These are phyloP conservation scores for Crataegus laevigata DNA, from an alignment of 306 rosid species.

Conservation along the genomic window DNA sequence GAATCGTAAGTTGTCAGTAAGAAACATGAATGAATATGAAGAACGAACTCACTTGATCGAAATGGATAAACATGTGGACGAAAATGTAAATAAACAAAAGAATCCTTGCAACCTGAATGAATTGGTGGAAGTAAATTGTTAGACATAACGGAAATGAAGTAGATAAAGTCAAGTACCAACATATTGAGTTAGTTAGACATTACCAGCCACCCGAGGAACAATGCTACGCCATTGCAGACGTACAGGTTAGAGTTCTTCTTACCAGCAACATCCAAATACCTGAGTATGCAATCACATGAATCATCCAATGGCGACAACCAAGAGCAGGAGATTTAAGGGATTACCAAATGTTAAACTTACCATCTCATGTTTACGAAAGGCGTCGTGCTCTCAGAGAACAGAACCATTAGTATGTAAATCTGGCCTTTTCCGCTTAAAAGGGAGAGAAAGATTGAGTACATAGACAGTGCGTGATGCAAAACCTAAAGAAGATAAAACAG, in stretches of 20 bases:
- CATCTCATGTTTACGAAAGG: slow-evolving; percentile 91
- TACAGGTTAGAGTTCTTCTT: slow-evolving; percentile 59
- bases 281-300: slow-evolving; percentile 25
- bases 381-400: slow-evolving; percentile 82
- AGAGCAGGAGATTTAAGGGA: slow-evolving; percentile 6
- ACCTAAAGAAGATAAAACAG: slow-evolving; percentile 36
- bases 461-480: slow-evolving; percentile 75
- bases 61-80: slow-evolving; percentile 61
- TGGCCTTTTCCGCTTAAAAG: slow-evolving; percentile 75
- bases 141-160: not conserved
- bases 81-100: slow-evolving; percentile 66
- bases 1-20: not conserved
- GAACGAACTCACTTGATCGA: slow-evolving; percentile 57
- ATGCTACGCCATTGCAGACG: slow-evolving; percentile 59
- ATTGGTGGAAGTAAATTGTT: not conserved
- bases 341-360: slow-evolving; percentile 30
- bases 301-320: slow-evolving; percentile 16
- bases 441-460: slow-evolving; percentile 65
- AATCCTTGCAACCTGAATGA: slow-evolving; percentile 72
- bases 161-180: not conserved
- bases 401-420: slow-evolving; percentile 83
- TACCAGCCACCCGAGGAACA: slow-evolving; percentile 99
- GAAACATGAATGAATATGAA: not conserved
- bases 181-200: slow-evolving; percentile 28
- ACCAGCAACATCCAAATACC: slow-evolving; percentile 79